These are phyloP conservation scores for Morella rubra DNA, from an alignment of 306 rosid species.

Conservation along the genomic window DNA sequence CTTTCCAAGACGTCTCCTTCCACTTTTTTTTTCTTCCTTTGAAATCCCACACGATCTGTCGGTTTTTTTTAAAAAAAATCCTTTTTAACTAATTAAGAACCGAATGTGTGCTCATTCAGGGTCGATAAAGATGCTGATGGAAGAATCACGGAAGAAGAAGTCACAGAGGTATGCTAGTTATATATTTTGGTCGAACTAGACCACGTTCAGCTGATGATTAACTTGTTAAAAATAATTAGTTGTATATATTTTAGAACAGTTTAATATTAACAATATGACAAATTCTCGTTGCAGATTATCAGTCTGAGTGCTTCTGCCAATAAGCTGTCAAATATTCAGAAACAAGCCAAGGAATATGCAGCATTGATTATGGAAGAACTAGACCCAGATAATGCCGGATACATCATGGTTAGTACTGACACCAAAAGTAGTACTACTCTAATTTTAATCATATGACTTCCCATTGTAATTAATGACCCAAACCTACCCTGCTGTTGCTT, in stretches of 20 bases:
- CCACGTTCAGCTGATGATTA: not conserved
- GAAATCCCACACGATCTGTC: too few species aligned
- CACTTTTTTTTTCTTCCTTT: too few species aligned
- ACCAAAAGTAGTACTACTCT: not conserved
- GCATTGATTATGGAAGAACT: conserved; percentile 66
- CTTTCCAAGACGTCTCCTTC: too few species aligned
- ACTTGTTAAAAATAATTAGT: not conserved
- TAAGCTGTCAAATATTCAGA: conserved; percentile 54
- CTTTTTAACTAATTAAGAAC: not conserved
- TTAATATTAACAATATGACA: not conserved
- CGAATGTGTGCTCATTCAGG: conserved; percentile 28
- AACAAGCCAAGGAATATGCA: conserved; percentile 53
- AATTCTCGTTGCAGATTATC: conserved; percentile 39
- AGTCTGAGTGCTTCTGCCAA: conserved; percentile 59
- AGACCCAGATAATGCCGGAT: conserved; percentile 53
- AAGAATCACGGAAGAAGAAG: conserved; percentile 58
- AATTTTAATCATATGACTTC: not conserved
- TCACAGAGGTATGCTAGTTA: conserved; percentile 40
- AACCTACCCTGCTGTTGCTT: not conserved
- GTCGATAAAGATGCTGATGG: conserved; percentile 62
- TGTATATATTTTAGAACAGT: not conserved
- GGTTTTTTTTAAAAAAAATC: not conserved
- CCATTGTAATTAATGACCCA: not conserved
- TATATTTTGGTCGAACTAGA: too few species aligned
- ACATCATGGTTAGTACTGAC: conserved; percentile 41